Conservation (phyloP, 2,329 filamentous ascomycete species). For the Aureobasidium sp. region DNA sequence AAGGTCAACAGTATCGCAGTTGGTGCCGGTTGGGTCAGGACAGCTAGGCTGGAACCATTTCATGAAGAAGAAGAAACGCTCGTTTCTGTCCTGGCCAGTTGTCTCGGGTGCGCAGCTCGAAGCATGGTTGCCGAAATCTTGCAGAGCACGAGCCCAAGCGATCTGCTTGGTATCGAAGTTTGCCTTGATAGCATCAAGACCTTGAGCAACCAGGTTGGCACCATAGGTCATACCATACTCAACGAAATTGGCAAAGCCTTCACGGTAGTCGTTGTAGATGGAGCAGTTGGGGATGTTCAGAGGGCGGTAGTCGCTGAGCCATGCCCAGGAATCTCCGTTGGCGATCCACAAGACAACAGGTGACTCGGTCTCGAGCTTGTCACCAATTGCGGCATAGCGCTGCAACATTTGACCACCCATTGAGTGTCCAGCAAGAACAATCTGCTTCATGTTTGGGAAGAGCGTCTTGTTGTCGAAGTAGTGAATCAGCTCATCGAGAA, state of each 20-base stretch:
- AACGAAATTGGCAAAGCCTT: constrained; percentile 29
- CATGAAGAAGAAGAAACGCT: constrained; percentile 36
- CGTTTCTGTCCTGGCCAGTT: constrained; percentile 31
- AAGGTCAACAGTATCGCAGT: constrained; percentile 32
- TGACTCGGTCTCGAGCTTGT: constrained; percentile 21
- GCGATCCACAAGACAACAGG: constrained; percentile 29
- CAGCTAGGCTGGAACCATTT: constrained; percentile 30
- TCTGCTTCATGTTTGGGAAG: constrained; percentile 33
- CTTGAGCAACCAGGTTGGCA: constrained; percentile 24
- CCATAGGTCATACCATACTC: constrained; percentile 29
- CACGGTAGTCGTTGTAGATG: constrained; percentile 30
- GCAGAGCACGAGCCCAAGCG: constrained; percentile 29
- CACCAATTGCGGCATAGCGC: constrained; percentile 31
- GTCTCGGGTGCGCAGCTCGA: constrained; percentile 28
- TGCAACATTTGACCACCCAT: constrained; percentile 31
- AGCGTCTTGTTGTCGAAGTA: constrained; percentile 30
- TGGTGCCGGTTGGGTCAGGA: constrained; percentile 15
- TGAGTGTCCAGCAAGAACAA: constrained; percentile 33
- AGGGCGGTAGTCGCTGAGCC: constrained; percentile 28
- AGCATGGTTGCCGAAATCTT: constrained; percentile 31
- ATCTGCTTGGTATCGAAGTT: constrained; percentile 31
- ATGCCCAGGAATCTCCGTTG: constrained; percentile 31
- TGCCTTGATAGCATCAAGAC: constrained; percentile 27
- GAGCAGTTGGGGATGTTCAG: constrained; percentile 26
- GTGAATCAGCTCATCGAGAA: constrained; percentile 30